Evolutionary conservation across 1,139 yeast species (phyloP), one percentile per base, ranked within the genome.

Genomic region (Yamadazyma diddensiae): DNA sequence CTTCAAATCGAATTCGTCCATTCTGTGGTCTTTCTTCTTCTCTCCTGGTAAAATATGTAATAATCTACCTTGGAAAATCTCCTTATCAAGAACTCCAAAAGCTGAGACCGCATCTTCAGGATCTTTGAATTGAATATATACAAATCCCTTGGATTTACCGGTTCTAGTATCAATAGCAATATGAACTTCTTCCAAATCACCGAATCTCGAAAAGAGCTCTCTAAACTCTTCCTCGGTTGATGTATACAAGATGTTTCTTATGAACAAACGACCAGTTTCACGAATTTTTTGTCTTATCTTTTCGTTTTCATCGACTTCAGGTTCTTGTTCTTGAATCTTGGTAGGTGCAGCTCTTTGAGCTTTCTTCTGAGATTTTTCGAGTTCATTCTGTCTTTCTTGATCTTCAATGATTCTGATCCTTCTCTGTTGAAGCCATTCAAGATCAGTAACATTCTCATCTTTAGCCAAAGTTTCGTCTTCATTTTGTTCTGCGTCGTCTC

Each of bases 61-160:
- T 35, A 94, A 69, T 47, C 99, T 78, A 34, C 99, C 98, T 61
- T 92, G 97, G 65, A 86, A 92, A 52, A 87, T 83, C 50, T 85
- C 82, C 51, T 88, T 88, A 56, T 92, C 98, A 35, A 90, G 65
- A 8, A 71, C 73, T 30, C 71, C 61, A 53, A 68, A 90, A 0
- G 97, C 97, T 19, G 63, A 53, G 1, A 82, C 77, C 0, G 98
- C 98, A 50, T 82, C 82, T 10, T 71, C 73, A 8, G 82, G 69
- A 40, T 76, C 65, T 16, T 57, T 61, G 54, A 84, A 92, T 53
- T 82, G 81, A 8, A 88, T 71, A 50, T 90, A 90, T 0, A 94
- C 96, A 57, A 87, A 87, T 1, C 99, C 99, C 57, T 92, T 92
- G 1, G 96, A 82, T 49, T 81, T 77, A 7, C 94, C 94, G 0